phyloP scores from a whole-genome alignment of 768 basidiomycete genomes.

The Phlebiopsis gigantea region DNA sequence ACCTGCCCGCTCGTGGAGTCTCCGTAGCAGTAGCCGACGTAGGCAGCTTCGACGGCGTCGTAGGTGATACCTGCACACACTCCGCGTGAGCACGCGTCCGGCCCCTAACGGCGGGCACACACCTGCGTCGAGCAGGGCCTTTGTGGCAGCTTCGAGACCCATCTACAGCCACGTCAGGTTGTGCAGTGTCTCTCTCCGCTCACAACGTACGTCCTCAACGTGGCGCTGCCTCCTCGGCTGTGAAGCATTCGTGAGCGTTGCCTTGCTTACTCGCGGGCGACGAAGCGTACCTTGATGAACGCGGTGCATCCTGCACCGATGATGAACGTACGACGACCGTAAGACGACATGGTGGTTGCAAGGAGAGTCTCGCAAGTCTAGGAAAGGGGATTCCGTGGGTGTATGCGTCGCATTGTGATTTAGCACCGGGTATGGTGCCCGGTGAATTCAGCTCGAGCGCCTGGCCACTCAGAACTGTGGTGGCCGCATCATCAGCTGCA shows the following conservation, averaged over 20 bases:
- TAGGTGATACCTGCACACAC: conserved; percentile 65
- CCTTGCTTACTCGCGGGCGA: not conserved
- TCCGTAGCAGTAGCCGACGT: conserved; percentile 75
- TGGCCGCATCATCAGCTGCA: too few species aligned
- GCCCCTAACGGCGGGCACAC: conserved; percentile 1
- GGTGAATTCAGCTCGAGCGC: too few species aligned
- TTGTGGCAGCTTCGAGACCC: conserved; percentile 83
- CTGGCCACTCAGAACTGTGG: too few species aligned
- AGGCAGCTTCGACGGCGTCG: conserved; percentile 67
- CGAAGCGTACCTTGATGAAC: conserved; percentile 60
- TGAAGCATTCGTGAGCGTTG: conserved; percentile 2
- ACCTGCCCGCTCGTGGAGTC: conserved; percentile 78
- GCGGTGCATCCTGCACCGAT: conserved; percentile 72
- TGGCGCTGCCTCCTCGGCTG: conserved; percentile 63
- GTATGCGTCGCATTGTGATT: too few species aligned
- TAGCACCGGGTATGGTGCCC: not conserved
- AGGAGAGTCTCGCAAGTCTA: too few species aligned
- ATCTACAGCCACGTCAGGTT: conserved; percentile 41
- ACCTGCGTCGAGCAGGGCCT: conserved; percentile 84
- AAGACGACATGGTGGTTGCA: conserved; percentile 15
- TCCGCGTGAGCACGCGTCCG: not conserved
- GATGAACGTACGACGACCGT: conserved; percentile 43
- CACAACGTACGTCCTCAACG: conserved; percentile 60
- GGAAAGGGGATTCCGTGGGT: too few species aligned
- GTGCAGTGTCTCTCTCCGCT: too few species aligned